Evolutionary conservation across 1,139 yeast genomes (phyloP), one percentile per base, ranked within the genome.

Genomic region (Hyphopichia fennica): DNA sequence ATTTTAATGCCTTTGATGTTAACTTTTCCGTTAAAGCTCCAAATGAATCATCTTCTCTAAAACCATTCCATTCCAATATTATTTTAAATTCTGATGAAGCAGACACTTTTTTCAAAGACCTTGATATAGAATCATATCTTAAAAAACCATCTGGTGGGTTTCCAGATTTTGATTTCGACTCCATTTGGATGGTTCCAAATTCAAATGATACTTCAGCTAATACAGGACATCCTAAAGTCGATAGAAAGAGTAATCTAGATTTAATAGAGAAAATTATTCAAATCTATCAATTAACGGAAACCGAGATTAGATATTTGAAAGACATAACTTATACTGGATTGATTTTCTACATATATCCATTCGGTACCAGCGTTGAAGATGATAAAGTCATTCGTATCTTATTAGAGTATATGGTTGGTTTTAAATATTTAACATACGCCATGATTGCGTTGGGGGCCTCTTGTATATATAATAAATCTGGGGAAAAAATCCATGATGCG

Each of bases 351-450:
- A 39, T 51, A 18, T 46, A 45, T 34, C 56, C 56, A 8, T 52
- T 50, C 35, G 51, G 48, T 2, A 29, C 45, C 22, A 40, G 34
- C 28, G 35, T 38, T 20, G 47, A 45, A 31, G 43, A 43, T 34
- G 46, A 51, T 36, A 43, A 40, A 41, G 51, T 50, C 14, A 43
- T 49, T 40, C 47, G 41, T 16, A 50, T 51, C 14, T 45, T 52
- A 22, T 41, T 52, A 13, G 53, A 51, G 41, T 51, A 52, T 34
- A 46, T 44, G 47, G 35, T 41, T 35, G 45, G 41, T 29, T 48
- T 48, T 34, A 51, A 51, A 41, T 50, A 47, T 38, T 39, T 52
- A 40, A 45, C 46, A 13, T 52, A 52, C 27, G 53, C 56, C 8
- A 38, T 51, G 39, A 45, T 52, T 39, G 51, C 55, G 3, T 42